A percentile compares a stretch with the other conserved stretches of the same genome.
Conservation (phyloP, 495 filamentous ascomycete genomes). For the Podospora tetraspora region DNA sequence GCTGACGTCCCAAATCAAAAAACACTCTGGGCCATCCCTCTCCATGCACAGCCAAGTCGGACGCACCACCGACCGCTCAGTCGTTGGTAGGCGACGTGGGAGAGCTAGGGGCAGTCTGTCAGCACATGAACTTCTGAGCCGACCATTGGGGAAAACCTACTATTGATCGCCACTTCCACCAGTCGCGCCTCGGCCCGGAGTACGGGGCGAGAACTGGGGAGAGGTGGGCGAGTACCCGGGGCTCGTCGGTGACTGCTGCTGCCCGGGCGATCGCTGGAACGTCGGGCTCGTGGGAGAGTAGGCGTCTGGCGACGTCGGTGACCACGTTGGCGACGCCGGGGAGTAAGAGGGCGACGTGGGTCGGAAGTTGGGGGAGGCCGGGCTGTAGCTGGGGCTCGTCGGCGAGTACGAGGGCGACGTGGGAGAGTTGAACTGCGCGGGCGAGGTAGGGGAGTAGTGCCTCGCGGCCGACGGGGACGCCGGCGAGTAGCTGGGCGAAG, state of each 20-base stretch:
- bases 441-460: constrained; percentile 59
- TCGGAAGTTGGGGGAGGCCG: constrained; percentile 60
- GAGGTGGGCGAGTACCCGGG: constrained; percentile 50
- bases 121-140: not conserved
- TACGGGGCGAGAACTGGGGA: constrained; percentile 41
- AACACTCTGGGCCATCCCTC: not conserved
- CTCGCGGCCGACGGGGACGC: constrained; percentile 58
- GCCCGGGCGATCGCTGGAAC: constrained; percentile 55
- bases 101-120: constrained; percentile 23
- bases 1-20: constrained; percentile 1
- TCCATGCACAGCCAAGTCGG: not conserved
- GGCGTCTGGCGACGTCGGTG: constrained; percentile 61
- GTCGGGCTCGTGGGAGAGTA: constrained; percentile 75
- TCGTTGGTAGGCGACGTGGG: constrained; percentile 34
- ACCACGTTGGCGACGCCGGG: constrained; percentile 66
- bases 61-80: constrained; percentile 13
- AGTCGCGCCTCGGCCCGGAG: constrained; percentile 32
- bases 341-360: constrained; percentile 61
- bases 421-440: constrained; percentile 48
- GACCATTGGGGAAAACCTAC: constrained; percentile 18
- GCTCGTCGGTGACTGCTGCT: constrained; percentile 49
- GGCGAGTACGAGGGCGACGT: constrained; percentile 67
- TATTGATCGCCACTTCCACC: constrained; percentile 33
- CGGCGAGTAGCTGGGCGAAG: constrained; percentile 77
- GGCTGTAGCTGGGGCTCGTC: constrained; percentile 54